phyloP scores from a whole-genome alignment of 2,329 filamentous ascomycete genomes.

The Penicillium brevicompactum region DNA sequence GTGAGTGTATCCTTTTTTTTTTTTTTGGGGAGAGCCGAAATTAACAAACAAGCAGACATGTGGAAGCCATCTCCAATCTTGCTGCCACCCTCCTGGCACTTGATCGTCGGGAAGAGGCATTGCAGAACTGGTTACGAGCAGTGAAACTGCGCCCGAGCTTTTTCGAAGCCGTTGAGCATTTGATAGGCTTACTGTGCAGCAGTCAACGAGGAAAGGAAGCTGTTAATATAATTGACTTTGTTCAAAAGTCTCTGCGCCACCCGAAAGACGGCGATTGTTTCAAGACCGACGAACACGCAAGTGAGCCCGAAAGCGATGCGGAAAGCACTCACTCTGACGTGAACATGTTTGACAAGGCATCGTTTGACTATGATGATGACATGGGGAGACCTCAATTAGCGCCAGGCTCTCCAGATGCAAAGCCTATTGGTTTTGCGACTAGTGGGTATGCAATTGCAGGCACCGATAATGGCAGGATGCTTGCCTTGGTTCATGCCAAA shows the following conservation, averaged over 20 bases:
- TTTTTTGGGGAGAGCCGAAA: slow-evolving; percentile 9
- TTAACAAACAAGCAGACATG: slow-evolving; percentile 61
- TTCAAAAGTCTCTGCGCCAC: slow-evolving; percentile 72
- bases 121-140: slow-evolving; percentile 82
- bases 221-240: slow-evolving; percentile 80
- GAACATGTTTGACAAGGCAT: slow-evolving; percentile 57
- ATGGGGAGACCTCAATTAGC: slow-evolving; percentile 31
- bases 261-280: slow-evolving; percentile 50
- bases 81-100: slow-evolving; percentile 87
- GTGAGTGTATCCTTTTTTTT: slow-evolving; percentile 41
- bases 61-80: slow-evolving; percentile 91
- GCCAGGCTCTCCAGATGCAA: slow-evolving; percentile 29
- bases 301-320: slow-evolving; percentile 62
- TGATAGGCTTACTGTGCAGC: slow-evolving; percentile 82
- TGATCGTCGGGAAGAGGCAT: slow-evolving; percentile 78
- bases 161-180: slow-evolving; percentile 92
- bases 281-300: slow-evolving; percentile 55
- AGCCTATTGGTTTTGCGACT: slow-evolving; percentile 64
- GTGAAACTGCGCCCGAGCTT: slow-evolving; percentile 82
- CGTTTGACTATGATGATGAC: slow-evolving; percentile 59
- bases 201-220: slow-evolving; percentile 82
- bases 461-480: slow-evolving; percentile 85
- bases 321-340: slow-evolving; percentile 54
- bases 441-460: slow-evolving; percentile 85
- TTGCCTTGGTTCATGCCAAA: slow-evolving; percentile 94